A percentile compares a stretch with the other conserved stretches of the same genome.
phyloP scores from a whole-genome alignment of 768 basidiomycete genomes.

The Amanita pallidorosea region DNA sequence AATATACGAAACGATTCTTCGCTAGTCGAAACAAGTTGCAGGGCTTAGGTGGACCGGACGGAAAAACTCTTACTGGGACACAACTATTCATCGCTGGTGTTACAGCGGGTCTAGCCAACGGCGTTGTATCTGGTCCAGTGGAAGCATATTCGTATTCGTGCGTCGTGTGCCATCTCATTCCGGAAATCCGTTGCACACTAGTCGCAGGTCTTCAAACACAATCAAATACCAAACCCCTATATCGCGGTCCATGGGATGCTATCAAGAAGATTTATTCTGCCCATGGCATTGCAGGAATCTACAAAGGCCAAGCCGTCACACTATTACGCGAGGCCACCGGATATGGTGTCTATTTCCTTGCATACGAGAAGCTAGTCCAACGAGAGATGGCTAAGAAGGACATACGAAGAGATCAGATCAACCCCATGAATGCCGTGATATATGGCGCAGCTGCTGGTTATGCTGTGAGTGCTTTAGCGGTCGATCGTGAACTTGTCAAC shows the following conservation, averaged over 20 bases:
- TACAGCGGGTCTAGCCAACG: conserved; percentile 81
- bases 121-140: conserved; percentile 89
- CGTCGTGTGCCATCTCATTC: conserved; percentile 16
- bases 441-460: conserved; percentile 93
- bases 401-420: conserved; percentile 68
- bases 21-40: conserved; percentile 44
- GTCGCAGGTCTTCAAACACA: conserved; percentile 81
- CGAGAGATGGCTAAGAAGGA: conserved; percentile 68
- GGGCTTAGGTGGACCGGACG: conserved; percentile 57
- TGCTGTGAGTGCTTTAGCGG: conserved; percentile 43
- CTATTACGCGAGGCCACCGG: conserved; percentile 74
- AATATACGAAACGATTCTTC: conserved; percentile 77
- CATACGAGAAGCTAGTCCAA: conserved; percentile 89
- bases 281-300: conserved; percentile 76
- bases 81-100: conserved; percentile 77
- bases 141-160: conserved; percentile 96
- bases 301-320: conserved; percentile 88
- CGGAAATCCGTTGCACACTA: conserved; percentile 1
- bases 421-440: conserved; percentile 63
- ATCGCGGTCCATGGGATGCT: conserved; percentile 81
- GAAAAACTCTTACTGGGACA: conserved; percentile 40
- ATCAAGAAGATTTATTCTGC: conserved; percentile 70
- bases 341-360: conserved; percentile 83
- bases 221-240: conserved; percentile 62
- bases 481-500: conserved; percentile 1